Evolutionary conservation across 2,329 filamentous ascomycete genomes (phyloP).

Genomic region (Aureobasidium sp.): DNA sequence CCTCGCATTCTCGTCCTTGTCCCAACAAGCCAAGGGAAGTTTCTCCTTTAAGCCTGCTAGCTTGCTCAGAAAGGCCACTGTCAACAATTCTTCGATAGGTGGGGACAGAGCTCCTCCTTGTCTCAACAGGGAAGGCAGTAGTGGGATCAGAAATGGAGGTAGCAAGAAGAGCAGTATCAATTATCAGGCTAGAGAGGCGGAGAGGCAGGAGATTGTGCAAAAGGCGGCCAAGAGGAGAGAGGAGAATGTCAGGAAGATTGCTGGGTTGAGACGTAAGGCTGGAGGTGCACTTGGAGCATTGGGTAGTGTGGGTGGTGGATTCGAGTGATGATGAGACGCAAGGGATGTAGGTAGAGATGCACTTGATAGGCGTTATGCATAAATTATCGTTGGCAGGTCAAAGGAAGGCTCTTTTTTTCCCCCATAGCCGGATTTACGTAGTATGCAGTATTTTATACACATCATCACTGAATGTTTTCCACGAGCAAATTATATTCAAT

Average conservation of each 20-base stretch:
- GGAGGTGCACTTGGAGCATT: constrained; percentile 33
- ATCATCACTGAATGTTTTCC: no score
- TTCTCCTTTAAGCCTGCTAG: constrained; percentile 57
- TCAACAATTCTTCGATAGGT: constrained; percentile 27
- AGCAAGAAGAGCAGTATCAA: constrained; percentile 54
- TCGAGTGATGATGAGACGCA: background rate
- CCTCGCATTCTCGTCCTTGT: constrained; percentile 33
- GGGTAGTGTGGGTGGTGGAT: constrained; percentile 21
- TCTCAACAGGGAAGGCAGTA: constrained; percentile 19
- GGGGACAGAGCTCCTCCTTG: constrained; percentile 7
- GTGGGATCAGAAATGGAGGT: constrained; percentile 38
- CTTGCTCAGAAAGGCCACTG: constrained; percentile 65
- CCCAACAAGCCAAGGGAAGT: background rate
- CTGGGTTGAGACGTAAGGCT: constrained; percentile 32
- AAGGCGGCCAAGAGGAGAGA: constrained; percentile 44
- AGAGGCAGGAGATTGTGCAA: constrained; percentile 44
- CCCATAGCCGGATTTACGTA: no score
- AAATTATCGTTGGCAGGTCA: no score
- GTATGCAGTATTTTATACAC: no score
- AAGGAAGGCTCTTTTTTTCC: no score
- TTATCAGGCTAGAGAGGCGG: constrained; percentile 51
- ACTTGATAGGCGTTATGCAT: no score
- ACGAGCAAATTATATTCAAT: no score
- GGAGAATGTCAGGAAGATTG: constrained; percentile 39
- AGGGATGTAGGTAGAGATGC: no score